Evolutionary conservation across 768 basidiomycete species (phyloP), one percentile per base, ranked within the genome.

Genomic region (Naganishia vishniacii): DNA sequence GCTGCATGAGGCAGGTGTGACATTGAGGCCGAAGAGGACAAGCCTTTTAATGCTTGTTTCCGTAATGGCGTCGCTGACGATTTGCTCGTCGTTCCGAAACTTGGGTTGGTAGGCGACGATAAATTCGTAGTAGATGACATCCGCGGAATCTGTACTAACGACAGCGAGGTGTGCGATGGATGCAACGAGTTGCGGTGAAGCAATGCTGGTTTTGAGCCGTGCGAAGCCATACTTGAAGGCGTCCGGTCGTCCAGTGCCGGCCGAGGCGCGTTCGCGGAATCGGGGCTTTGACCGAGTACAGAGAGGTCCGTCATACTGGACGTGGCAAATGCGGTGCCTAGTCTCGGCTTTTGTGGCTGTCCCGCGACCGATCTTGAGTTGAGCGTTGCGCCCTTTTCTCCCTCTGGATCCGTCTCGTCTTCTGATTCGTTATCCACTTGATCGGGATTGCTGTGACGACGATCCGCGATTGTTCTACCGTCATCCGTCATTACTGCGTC

Each of bases 161-260:
- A 64, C 2, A 53, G 63, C 6, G 63, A 64, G 2, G 63, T 64
- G 31, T 64, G 63, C 16, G 63, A 48, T 3, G 63, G 63, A 26
- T 64, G 63, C 34, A 47, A 40, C 20, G 59, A 47, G 18, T n/a
- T 44, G 9, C 45, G 41, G 31, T 47, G 59, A 15, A 44, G 26
- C 40, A 47, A 18, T 12, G 37, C 53, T 25, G 53, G 53, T 16
- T 34, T 56, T 4, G 28, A 15, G 34, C 53, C 34, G 32, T 25
- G 37, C 26, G 20, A 13, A 18, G 49, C 31, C 16, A n/a, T 31
- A 13, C 31, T n/a, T n/a, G n/a, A n/a, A n/a, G n/a, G n/a, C n/a
- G n/a, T 20, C 28, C 8, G n/a, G n/a, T 28, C 11, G 20, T 20
- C 2, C 12, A 25, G 4, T n/a, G 2, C 37, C n/a, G n/a, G 23